Evolutionary conservation across 2,329 filamentous ascomycete genomes (phyloP).

Genomic region (Pyrenochaeta sp.): DNA sequence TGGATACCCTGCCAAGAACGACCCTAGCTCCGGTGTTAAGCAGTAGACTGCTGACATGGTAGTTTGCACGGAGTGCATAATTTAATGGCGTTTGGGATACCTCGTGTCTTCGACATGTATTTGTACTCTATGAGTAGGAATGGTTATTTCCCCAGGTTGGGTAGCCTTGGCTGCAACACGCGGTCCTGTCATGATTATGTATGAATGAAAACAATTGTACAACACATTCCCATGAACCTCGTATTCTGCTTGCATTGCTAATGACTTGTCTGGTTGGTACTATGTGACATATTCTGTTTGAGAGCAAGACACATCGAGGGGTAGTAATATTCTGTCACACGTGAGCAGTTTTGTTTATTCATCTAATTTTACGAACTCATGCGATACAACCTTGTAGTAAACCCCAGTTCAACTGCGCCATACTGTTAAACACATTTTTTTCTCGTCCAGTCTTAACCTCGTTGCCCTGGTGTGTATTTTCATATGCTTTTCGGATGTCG

Average conservation of each 20-base stretch:
- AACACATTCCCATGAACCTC: background rate
- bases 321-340: too few species aligned
- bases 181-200: constrained; percentile 10
- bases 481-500: constrained; percentile 1
- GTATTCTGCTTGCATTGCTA: background rate
- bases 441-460: background rate
- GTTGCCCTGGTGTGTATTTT: background rate
- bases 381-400: too few species aligned
- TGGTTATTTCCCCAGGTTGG: constrained; percentile 17
- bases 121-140: constrained; percentile 10
- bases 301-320: too few species aligned
- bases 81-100: constrained; percentile 2
- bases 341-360: too few species aligned
- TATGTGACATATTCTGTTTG: too few species aligned
- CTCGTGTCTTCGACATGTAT: background rate
- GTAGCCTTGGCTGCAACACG: constrained; percentile 19
- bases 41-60: constrained; percentile 16
- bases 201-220: constrained; percentile 16
- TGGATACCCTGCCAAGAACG: constrained; percentile 53
- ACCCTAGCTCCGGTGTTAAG: constrained; percentile 43
- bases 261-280: background rate
- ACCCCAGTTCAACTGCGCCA: background rate
- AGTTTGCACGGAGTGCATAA: background rate
- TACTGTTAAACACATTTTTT: background rate
- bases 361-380: too few species aligned